Evolutionary conservation across 176 grass and related monocot genomes (phyloP).

Genomic region (Leersia perrieri): DNA sequence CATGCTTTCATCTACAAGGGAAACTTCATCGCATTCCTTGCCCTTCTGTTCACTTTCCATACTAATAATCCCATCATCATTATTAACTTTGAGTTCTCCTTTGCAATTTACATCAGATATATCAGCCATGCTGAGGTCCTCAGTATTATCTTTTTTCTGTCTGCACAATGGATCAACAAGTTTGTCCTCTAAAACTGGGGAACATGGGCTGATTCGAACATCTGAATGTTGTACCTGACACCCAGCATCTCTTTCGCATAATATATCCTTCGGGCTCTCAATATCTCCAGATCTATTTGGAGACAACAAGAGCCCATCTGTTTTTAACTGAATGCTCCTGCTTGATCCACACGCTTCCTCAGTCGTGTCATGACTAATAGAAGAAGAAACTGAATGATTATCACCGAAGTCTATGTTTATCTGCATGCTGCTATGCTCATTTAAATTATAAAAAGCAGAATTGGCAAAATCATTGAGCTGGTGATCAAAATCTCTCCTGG

Average conservation of each 20-base stretch:
- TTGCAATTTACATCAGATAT: conserved; percentile 11
- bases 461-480: conserved; percentile 33
- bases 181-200: conserved; percentile 48
- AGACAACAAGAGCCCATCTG: conserved; percentile 24
- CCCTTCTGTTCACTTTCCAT: conserved; percentile 12
- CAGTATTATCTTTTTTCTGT: conserved; percentile 31
- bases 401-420: conserved; percentile 46
- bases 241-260: conserved; percentile 43
- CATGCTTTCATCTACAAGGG: conserved; percentile 43
- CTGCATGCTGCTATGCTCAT: conserved; percentile 44
- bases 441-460: conserved; percentile 44
- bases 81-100: conserved; percentile 5
- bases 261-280: conserved; percentile 58
- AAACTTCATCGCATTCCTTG: conserved; percentile 2
- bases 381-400: conserved; percentile 49
- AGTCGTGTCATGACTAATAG: conserved; percentile 26
- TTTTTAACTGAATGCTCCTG: conserved; percentile 46
- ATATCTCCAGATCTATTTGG: conserved; percentile 38
- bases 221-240: conserved; percentile 32
- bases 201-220: conserved; percentile 11
- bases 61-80: conserved; percentile 22
- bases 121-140: background rate
- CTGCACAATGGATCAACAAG: conserved; percentile 48
- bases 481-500: conserved; percentile 41
- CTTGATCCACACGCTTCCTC: conserved; percentile 40